Percentiles rank a stretch among this genome's conserved stretches.
Conservation (phyloP, 2,329 filamentous ascomycete genomes). For the Epichloe gansuensis region DNA sequence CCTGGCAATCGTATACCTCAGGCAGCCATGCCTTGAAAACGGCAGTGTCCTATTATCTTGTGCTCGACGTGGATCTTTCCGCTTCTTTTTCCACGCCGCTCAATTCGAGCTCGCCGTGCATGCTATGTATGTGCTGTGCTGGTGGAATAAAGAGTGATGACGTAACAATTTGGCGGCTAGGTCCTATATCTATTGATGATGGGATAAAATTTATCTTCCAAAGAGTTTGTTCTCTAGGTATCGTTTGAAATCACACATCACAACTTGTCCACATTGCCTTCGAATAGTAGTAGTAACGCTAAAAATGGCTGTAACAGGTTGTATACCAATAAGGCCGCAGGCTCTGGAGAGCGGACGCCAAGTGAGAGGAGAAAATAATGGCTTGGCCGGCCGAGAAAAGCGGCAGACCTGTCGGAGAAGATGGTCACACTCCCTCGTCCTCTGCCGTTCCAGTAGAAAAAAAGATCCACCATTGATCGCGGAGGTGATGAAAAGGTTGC, state of each 20-base stretch:
- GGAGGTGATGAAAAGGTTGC: neutral
- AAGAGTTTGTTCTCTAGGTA: neutral
- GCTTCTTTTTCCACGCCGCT: neutral
- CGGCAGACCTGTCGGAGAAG: constrained; percentile 3
- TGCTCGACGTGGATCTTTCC: neutral
- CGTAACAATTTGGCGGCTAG: too few species aligned
- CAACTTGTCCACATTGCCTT: neutral
- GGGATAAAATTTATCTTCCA: neutral
- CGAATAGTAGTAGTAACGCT: neutral
- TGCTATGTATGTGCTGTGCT: neutral
- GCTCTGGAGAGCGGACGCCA: neutral
- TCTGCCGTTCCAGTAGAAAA: neutral
- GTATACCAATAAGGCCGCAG: neutral
- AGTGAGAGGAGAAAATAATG: neutral
- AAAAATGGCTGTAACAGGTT: neutral
- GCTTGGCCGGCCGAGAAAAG: constrained; percentile 6
- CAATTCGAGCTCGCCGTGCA: neutral
- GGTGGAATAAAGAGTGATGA: neutral
- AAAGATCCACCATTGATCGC: neutral
- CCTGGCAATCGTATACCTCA: constrained; percentile 4
- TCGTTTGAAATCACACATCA: neutral
- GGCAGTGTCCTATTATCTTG: neutral
- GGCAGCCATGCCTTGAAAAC: neutral
- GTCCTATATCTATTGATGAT: neutral
- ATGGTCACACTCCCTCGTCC: neutral